Conservation (phyloP, 345 rosid species). For the Moricandia arvensis region DNA sequence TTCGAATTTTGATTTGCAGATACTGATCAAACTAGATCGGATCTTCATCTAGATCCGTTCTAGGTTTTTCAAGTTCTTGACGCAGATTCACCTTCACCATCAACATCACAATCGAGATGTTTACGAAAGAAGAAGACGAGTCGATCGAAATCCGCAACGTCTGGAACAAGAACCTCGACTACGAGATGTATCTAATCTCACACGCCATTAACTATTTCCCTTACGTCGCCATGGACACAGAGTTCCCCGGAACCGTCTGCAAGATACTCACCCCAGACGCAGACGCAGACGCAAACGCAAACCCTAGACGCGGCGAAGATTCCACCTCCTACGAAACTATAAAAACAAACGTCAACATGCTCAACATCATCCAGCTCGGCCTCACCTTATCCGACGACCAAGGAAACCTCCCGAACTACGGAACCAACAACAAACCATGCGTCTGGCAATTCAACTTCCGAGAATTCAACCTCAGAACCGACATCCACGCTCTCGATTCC, state of each 20-base stretch:
- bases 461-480: constrained; percentile 57
- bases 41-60: constrained; percentile 35
- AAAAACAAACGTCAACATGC: constrained; percentile 66
- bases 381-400: constrained; percentile 67
- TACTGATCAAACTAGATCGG: constrained; percentile 27
- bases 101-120: constrained; percentile 41
- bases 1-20: constrained; percentile 11
- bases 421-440: constrained; percentile 56
- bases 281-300: constrained; percentile 35
- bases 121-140: constrained; percentile 56
- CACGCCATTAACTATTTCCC: constrained; percentile 56
- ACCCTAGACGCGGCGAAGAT: constrained; percentile 43
- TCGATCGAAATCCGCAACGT: constrained; percentile 77
- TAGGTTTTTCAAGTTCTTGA: constrained; percentile 19
- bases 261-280: constrained; percentile 56
- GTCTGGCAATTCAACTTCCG: constrained; percentile 88
- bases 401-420: constrained; percentile 74
- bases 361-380: constrained; percentile 82
- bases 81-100: not conserved
- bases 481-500: constrained; percentile 63
- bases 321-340: constrained; percentile 62
- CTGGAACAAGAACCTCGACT: constrained; percentile 60
- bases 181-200: constrained; percentile 55
- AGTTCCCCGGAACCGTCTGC: constrained; percentile 75
- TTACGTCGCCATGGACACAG: constrained; percentile 83